Base-by-base conservation (phyloP, 2,329 filamentous ascomycete species). In the Aureobasidium lini region DNA sequence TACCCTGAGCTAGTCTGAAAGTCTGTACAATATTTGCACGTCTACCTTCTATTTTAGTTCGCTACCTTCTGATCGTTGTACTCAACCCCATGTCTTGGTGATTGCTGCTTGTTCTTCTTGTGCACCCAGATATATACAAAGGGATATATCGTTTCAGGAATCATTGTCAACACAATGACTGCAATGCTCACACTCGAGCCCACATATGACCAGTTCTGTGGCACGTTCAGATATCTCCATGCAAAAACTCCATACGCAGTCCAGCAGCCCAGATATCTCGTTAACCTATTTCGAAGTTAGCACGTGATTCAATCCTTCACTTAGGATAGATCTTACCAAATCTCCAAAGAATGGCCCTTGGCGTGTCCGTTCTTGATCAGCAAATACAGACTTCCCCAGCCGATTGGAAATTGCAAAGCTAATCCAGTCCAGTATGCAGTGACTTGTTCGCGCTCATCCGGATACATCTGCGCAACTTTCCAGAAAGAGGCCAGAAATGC, bases 381-480 rank as follows among this genome's bases (percentile, higher is more conserved):
- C 37, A 68, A 63, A 23, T 63, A 64, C 15, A 74, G 52, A 42
- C 68, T 68, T 0, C 69, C 72, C 70, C 70, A 73, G 13, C 71
- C 69, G 59, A 75, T 75, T 6, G 72, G 73, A 47, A 74, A 63
- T 54, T 75, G 69, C 31, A 75, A 57, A 50, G 71, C 64, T 36
- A 72, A 47, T 0, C 73, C 72, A 15, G 72, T 75, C 69, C 71
- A 75, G 59, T 72, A 75, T 18, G 72, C 73, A 3, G 72, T 75
- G 28, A 73, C 59, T 52, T 74, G 72, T 63, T 74, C 71, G 23
- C 72, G 66, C 62, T 74, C 72, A 62, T 74, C 72, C 1, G 71
- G 71, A 65, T 67, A 75, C 28, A 62, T 40, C 34, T 52, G 59
- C 11, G 69, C 69, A 10, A 68, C 46, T 28, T 56, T 60, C 62